Evolutionary conservation across 805 yeast genomes (phyloP), one percentile per base, ranked within the genome.

Genomic region (Diddensiella santjacobensis): DNA sequence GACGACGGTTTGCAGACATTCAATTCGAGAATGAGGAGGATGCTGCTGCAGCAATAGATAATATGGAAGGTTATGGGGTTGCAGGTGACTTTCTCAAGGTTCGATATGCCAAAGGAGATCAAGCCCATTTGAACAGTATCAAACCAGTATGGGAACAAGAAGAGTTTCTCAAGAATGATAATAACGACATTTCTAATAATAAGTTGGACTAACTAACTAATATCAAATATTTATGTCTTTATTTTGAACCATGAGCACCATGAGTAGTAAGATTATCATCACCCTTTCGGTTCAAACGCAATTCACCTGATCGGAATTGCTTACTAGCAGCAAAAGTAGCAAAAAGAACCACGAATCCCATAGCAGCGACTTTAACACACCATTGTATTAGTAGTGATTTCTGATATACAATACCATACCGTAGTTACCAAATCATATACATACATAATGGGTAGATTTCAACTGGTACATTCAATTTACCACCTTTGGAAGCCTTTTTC

Each of bases 41-140:
- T 42, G 70, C 69, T 4, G 58, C 45, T 26, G 60, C 63, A 2
- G 70, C 70, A 0, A 55, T 63, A 11, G 68, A 65, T 35, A 66
- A 66, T 45, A 56, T 63, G 63, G 58, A 64, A 18, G 57, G 56
- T 4, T 42, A 62, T 2, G 56, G 54, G 40, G 42, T 47, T 3
- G 39, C 66, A 13, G 66, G 65, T 15, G 42, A 50, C 31, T 18
- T 11, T 39, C 38, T 65, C 19, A 47, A 52, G 20, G 69, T 64
- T 3, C 31, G 55, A 11, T 20, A 36, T 13, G 51, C 59, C 11
- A 55, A 46, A 39, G 48, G 55, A 18, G 49, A 57, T 35, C 44
- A 47, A 3, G 44, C 46, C 30, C 30, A 44, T 8, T 22, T 51
- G 17, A 53, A 55, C 46, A 36, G 36, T 22, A 47, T 36, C 11